Base-by-base conservation (phyloP, 2,329 filamentous ascomycete genomes). In the Epichloe festucae region DNA sequence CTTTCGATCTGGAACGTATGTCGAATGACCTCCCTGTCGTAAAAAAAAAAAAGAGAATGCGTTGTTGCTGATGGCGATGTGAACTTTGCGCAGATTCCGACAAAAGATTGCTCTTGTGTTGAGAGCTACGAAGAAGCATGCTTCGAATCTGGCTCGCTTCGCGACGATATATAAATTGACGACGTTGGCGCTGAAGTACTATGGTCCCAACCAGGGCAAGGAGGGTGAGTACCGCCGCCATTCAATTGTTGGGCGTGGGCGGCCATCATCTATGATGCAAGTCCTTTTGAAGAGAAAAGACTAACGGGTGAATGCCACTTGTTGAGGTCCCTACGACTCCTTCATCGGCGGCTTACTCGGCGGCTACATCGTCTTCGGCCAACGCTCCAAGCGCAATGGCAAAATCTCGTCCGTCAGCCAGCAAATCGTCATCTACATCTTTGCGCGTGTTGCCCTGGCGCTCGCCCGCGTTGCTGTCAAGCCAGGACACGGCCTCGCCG, bases 351-450 rank as follows among this genome's bases (percentile, higher is more conserved):
- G 93, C 7, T 73, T 96, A 7, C 65, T 95, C 46, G 93, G 93
- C 63, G 93, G 93, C 50, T 98, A 97, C 75, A 71, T 88, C 55
- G 88, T 97, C 56, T 98, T 98, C 66, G 93, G 91, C 47, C 68
- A 74, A 42, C 75, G 78, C 54, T 78, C 76, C 42, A 69, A 66
- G 61, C 84, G 86, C 54, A 73, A 70, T 39, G 84, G 84, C 60
- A 78, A 78, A 65, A 82, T 88, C 62, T 86, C 84, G 55, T 85
- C 81, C 57, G 85, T 96, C 56, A 95, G 84, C 70, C 89, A 96
- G 74, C 91, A 98, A 75, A 98, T 98, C 65, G 89, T 95, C 67
- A 87, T 97, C 61, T 98, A 98, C 73, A 87, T 98, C 56, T 96
- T 96, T 65, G 93, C 93, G 46, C 83, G 93, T 58, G 93, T 96